A percentile compares a stretch with the other conserved stretches of the same genome.
phyloP scores from a whole-genome alignment of 805 yeast species.

The Barnettozyma sp. region DNA sequence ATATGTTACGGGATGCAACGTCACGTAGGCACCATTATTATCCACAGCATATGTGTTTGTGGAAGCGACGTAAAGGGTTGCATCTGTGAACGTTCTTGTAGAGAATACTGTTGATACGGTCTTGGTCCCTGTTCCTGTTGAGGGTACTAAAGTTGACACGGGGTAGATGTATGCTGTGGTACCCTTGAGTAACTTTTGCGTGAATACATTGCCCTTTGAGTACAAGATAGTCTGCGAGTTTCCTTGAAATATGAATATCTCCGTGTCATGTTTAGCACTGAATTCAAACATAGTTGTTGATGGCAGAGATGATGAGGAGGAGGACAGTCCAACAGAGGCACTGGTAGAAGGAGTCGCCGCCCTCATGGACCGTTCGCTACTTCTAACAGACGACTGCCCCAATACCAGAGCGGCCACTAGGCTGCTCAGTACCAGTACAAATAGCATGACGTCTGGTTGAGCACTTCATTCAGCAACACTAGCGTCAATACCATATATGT shows the following conservation, averaged over 20 bases:
- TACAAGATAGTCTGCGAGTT: conserved; percentile 2
- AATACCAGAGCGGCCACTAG: too few species aligned
- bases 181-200: background rate
- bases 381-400: too few species aligned
- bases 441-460: too few species aligned
- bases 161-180: conserved; percentile 1
- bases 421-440: too few species aligned
- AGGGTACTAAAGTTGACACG: background rate
- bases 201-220: conserved; percentile 1
- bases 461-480: too few species aligned
- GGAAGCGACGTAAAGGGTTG: conserved; percentile 1
- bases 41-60: conserved; percentile 1
- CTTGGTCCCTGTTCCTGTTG: background rate
- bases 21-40: background rate
- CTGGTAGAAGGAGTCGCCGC: too few species aligned
- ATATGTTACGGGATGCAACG: background rate
- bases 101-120: background rate
- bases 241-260: conserved; percentile 1
- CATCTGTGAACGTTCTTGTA: conserved; percentile 1
- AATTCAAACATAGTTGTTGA: background rate
- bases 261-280: conserved; percentile 2
- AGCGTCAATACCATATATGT: too few species aligned
- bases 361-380: too few species aligned
- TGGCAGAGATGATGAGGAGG: background rate
- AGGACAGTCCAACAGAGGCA: too few species aligned